Percentiles rank a stretch among this genome's conserved stretches.
phyloP scores from a whole-genome alignment of 169 alveolate genomes.

The Plasmodium inui region DNA sequence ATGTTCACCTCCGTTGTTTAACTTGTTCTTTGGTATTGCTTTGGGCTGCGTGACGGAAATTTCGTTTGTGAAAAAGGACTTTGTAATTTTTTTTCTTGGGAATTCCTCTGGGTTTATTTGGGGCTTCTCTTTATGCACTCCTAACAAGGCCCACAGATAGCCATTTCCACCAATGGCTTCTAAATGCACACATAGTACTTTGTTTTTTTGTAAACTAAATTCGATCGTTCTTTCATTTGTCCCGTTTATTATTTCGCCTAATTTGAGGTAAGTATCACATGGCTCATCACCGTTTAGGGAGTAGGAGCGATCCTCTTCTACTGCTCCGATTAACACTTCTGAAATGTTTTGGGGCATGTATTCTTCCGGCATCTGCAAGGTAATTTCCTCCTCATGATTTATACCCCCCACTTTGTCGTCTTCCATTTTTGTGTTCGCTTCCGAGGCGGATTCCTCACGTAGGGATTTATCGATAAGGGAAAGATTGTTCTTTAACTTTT shows the following conservation, averaged over 20 bases:
- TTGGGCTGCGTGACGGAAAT: conserved; percentile 56
- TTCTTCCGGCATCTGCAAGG: not conserved
- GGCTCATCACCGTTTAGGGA: conserved; percentile 35
- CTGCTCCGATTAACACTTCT: not conserved
- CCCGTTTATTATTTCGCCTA: conserved; percentile 34
- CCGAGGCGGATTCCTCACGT: not conserved
- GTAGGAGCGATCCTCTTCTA: not conserved
- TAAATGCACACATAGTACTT: conserved; percentile 23
- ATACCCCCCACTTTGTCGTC: not conserved
- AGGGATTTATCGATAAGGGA: not conserved
- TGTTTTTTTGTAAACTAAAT: not conserved
- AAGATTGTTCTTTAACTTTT: not conserved
- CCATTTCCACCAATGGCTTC: conserved; percentile 47
- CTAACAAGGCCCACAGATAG: conserved; percentile 41
- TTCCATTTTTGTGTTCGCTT: not conserved
- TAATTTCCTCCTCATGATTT: not conserved
- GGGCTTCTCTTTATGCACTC: conserved; percentile 17
- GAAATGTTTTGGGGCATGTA: not conserved
- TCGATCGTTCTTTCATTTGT: conserved; percentile 11
- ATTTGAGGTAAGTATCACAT: conserved; percentile 1
- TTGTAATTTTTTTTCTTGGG: conserved; percentile 35
- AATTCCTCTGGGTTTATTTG: conserved; percentile 11
- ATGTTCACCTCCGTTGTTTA: not conserved
- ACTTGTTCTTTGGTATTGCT: not conserved
- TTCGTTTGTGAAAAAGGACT: conserved; percentile 15